Conservation (phyloP, 768 basidiomycete genomes). For the Calocybe cyanea region DNA sequence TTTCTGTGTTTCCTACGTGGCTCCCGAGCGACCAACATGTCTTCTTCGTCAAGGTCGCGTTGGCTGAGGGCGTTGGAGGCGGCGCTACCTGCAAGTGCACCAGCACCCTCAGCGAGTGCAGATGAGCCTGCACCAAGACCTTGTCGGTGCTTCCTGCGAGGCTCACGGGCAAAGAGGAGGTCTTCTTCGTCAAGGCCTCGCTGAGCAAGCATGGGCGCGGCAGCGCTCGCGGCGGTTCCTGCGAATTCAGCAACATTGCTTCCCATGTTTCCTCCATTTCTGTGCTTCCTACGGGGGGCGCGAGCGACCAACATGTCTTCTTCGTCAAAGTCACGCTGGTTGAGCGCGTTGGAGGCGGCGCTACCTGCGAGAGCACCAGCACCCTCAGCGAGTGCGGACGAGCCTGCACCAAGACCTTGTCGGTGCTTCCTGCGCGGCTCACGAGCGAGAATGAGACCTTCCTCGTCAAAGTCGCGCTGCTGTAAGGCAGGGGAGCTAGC, state of each 20-base stretch:
- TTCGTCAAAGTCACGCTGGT: background rate
- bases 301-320: slow-evolving; percentile 1
- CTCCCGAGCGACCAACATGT: background rate
- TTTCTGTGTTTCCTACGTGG: background rate
- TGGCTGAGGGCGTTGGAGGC: slow-evolving; percentile 2
- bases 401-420: background rate
- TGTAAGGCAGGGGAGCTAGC: background rate
- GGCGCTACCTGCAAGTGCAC: slow-evolving; percentile 2
- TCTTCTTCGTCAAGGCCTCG: slow-evolving; percentile 7
- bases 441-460: background rate
- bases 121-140: background rate
- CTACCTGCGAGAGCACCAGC: slow-evolving; percentile 4
- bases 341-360: slow-evolving; percentile 2
- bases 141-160: background rate
- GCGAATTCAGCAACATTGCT: background rate
- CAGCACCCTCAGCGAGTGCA: slow-evolving; percentile 6
- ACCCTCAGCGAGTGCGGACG: slow-evolving; percentile 5
- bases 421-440: slow-evolving; percentile 1
- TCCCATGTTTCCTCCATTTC: background rate
- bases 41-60: slow-evolving; percentile 3
- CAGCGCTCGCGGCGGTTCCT: background rate
- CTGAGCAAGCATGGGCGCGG: background rate
- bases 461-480: slow-evolving; percentile 6
- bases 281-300: background rate
- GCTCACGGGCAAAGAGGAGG: slow-evolving; percentile 1